Evolutionary conservation across 768 basidiomycete species (phyloP), one percentile per base, ranked within the genome.

Genomic region (Mycena albidolilacea): DNA sequence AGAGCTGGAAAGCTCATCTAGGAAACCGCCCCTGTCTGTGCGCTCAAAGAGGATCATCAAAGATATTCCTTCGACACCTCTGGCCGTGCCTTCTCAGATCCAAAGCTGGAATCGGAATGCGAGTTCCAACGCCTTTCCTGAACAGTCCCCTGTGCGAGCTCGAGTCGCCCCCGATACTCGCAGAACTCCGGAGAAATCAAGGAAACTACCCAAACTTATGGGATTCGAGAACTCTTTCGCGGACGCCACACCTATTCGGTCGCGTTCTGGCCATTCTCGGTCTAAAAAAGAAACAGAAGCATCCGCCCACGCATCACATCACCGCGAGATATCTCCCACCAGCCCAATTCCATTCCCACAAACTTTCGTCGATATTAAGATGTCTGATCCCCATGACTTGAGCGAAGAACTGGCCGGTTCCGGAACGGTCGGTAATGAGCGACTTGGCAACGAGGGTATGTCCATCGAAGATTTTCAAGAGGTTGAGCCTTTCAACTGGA

Each of bases 141-240:
- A 79, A 37, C 79, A 82, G 82, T 35, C 80, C 82, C n/a, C 80
- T 81, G 37, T 83, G 83, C 72, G 81, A 71, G 19, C 77, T 71
- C 72, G 79, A 77, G 68, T 67, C 61, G 71, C 52, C 21, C 76
- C 75, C 66, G 75, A 75, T 50, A 23, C 54, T 66, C 79, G 70
- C 46, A 80, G 77, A 67, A 84, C 85, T 23, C 84, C 86, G 6
- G 82, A 80, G 61, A 82, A 83, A 66, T 11, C 73, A 10, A 82
- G 79, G 23, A 84, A 80, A 67, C 61, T 77, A 11, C 79, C 78
- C 12, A 82, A 79, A 70, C 82, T 90, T 39, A 86, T 87, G 19
- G 90, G 90, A 8, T 90, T 91, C 74, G 84, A 90, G 70, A 90
- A 90, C 72, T 81, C 89, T 12, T 91, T 91, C 73, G 79, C 78